Conservation (phyloP, 495 filamentous ascomycete genomes). For the Astrothelium macrocarpum region DNA sequence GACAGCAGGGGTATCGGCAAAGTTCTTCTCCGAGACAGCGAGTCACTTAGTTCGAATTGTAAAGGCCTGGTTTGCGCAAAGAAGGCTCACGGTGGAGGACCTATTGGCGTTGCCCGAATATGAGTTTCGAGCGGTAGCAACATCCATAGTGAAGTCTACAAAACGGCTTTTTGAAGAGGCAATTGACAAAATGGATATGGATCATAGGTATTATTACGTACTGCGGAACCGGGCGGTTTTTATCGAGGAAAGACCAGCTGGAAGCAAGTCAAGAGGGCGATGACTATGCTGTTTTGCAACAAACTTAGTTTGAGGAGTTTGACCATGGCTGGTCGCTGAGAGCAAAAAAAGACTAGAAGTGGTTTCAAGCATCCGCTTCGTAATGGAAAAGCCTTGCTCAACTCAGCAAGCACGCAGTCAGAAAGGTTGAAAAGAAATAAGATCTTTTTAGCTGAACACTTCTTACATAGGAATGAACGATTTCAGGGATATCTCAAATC, state of each 20-base stretch:
- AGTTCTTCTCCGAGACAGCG: neutral
- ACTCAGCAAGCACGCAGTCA: too few species aligned
- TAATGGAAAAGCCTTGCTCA: too few species aligned
- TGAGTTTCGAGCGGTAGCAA: neutral
- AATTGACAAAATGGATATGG: neutral
- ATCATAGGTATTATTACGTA: neutral
- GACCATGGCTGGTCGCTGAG: too few species aligned
- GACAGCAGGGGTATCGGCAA: neutral
- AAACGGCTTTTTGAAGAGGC: neutral
- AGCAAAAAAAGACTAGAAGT: too few species aligned
- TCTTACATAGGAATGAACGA: neutral
- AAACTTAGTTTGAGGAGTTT: neutral
- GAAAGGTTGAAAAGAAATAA: too few species aligned
- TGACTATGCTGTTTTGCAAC: neutral
- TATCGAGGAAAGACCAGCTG: neutral
- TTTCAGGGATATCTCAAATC: neutral
- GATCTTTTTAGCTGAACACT: too few species aligned
- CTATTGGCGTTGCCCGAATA: neutral
- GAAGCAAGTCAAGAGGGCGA: neutral
- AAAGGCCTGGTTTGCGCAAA: neutral
- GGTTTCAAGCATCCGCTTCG: too few species aligned
- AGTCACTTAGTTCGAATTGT: neutral
- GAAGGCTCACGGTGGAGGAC: neutral
- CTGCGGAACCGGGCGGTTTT: neutral
- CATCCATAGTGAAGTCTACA: neutral